phyloP scores from a whole-genome alignment of 768 basidiomycete species.

The Tulasnella sp. region DNA sequence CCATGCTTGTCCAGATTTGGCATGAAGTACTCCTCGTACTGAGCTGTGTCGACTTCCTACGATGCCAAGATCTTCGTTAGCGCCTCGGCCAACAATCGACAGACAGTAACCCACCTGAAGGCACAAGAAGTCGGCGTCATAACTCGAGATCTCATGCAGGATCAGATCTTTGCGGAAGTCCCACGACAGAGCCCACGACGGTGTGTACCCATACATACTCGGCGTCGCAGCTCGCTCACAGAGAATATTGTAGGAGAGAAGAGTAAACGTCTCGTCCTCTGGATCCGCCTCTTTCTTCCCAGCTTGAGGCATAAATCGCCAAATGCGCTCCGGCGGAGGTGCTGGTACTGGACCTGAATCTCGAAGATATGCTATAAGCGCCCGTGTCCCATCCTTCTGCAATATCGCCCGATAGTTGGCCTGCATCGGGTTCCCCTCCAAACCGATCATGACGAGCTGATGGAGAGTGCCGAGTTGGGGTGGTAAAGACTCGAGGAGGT shows the following conservation, averaged over 20 bases:
- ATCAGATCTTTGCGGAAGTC: conserved; percentile 84
- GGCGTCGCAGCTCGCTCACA: conserved; percentile 85
- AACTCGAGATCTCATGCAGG: conserved; percentile 67
- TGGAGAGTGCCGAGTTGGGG: conserved; percentile 81
- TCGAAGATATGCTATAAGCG: conserved; percentile 80
- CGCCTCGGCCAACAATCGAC: background rate
- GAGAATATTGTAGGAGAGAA: conserved; percentile 88
- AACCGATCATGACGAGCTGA: conserved; percentile 82
- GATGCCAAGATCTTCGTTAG: background rate
- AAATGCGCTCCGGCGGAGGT: conserved; percentile 68
- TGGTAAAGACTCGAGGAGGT: conserved; percentile 76
- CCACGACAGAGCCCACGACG: conserved; percentile 94
- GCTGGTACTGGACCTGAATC: conserved; percentile 80
- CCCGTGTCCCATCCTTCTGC: conserved; percentile 90
- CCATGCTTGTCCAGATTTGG: conserved; percentile 59
- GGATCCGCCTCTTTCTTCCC: conserved; percentile 43
- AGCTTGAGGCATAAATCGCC: conserved; percentile 52
- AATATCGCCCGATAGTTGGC: conserved; percentile 61
- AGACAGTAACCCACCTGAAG: conserved; percentile 39
- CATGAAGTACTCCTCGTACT: conserved; percentile 85
- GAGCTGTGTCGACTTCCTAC: conserved; percentile 77
- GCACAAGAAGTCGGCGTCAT: conserved; percentile 82
- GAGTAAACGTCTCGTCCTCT: conserved; percentile 61
- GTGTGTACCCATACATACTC: conserved; percentile 89
- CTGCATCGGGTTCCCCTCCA: conserved; percentile 96